A percentile compares a stretch with the other conserved stretches of the same genome.
Evolutionary conservation across 139 green algal genomes (phyloP).

Genomic region (Yamagishiella unicocca): DNA sequence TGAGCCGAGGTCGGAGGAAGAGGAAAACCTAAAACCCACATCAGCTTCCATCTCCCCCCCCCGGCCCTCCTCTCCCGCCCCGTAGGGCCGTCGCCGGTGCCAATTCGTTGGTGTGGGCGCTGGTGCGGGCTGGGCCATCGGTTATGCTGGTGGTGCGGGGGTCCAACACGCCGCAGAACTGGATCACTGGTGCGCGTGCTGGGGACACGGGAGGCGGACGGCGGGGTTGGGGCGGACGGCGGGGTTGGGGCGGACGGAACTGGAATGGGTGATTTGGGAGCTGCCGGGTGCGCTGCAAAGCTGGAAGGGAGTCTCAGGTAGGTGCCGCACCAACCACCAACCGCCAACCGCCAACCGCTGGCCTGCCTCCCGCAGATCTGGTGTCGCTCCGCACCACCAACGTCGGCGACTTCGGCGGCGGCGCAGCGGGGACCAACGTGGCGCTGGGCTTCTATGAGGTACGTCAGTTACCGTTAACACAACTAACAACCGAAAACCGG

Average conservation of each 20-base stretch:
- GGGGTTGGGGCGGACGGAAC: too few species aligned
- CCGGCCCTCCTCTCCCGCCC: background rate
- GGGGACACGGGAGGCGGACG: background rate
- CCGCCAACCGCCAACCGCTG: too few species aligned
- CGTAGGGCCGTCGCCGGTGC: background rate
- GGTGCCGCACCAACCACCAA: too few species aligned
- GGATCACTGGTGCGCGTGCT: constrained; percentile 9
- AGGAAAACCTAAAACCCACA: too few species aligned
- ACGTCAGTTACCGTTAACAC: too few species aligned
- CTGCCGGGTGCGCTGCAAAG: too few species aligned
- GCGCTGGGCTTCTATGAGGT: constrained; percentile 38
- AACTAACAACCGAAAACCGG: too few species aligned
- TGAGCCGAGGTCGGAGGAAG: too few species aligned
- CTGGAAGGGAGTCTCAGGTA: too few species aligned
- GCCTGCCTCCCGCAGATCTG: constrained; percentile 12
- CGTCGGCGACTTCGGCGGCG: constrained; percentile 24
- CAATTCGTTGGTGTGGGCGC: constrained; percentile 23
- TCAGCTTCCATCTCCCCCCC: background rate
- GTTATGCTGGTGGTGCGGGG: constrained; percentile 37
- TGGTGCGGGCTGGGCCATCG: background rate
- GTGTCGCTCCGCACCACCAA: background rate
- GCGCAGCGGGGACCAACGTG: constrained; percentile 11
- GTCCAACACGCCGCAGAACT: constrained; percentile 33
- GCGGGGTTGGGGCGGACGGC: background rate
- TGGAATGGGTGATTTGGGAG: too few species aligned